Evolutionary conservation across 176 grass and related monocot species (phyloP).

Genomic region (Pontederia crassipes): DNA sequence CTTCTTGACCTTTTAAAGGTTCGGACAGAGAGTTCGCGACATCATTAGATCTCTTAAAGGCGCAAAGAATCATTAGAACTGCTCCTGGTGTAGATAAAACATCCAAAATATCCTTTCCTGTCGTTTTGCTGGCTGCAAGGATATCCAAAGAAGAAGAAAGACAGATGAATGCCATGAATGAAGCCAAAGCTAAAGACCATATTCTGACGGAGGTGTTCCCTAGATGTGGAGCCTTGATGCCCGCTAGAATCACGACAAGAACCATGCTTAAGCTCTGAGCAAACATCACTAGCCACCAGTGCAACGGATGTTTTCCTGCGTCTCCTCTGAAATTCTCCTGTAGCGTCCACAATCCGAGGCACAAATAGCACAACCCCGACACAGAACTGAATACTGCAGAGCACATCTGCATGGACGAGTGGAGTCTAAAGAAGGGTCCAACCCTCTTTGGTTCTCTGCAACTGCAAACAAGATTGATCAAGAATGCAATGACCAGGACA

Average conservation of each 20-base stretch:
- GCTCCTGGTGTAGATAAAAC: constrained; percentile 44
- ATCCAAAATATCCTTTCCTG: constrained; percentile 37
- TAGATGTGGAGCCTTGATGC: constrained; percentile 25
- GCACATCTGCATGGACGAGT: constrained; percentile 19
- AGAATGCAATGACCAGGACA: constrained; percentile 20
- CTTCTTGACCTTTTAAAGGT: constrained; percentile 33
- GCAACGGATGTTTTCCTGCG: constrained; percentile 12
- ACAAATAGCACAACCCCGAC: constrained; percentile 48
- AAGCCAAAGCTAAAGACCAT: constrained; percentile 19
- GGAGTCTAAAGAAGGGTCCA: constrained; percentile 15
- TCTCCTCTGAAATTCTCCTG: constrained; percentile 17
- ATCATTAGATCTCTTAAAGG: constrained; percentile 7
- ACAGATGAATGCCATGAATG: constrained; percentile 33
- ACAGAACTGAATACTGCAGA: constrained; percentile 23
- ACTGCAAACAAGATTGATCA: constrained; percentile 35
- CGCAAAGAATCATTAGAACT: constrained; percentile 35
- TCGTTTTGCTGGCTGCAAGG: constrained; percentile 22
- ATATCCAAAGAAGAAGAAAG: constrained; percentile 40
- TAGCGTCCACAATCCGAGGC: constrained; percentile 45
- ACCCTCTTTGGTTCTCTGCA: constrained; percentile 21
- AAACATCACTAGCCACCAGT: constrained; percentile 44
- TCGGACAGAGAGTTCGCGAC: constrained; percentile 34
- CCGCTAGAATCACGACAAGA: constrained; percentile 23
- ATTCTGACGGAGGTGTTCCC: constrained; percentile 16
- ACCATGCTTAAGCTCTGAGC: constrained; percentile 37